Conservation (phyloP, 345 rosid species). For the Populus tremula region DNA sequence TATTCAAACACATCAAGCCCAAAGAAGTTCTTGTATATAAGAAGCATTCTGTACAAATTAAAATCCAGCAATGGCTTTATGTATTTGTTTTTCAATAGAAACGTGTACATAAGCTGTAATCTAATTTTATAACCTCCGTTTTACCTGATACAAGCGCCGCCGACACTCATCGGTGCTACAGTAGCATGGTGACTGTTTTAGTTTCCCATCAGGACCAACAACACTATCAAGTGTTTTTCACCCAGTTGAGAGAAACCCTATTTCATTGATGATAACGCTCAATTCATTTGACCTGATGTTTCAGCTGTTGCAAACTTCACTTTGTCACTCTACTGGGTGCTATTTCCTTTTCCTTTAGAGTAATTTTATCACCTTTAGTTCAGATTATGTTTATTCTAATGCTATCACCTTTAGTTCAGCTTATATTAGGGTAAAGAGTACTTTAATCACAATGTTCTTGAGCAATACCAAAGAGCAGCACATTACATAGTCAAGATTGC, state of each 20-base stretch:
- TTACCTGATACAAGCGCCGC: constrained; percentile 16
- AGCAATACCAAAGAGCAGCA: background rate
- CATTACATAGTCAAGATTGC: background rate
- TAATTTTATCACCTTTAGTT: too few relatives aligned
- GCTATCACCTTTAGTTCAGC: background rate
- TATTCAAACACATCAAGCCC: background rate
- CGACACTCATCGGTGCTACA: constrained; percentile 26
- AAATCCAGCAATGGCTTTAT: background rate
- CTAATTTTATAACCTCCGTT: background rate
- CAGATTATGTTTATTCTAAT: too few relatives aligned
- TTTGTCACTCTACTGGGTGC: background rate
- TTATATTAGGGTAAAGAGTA: too few relatives aligned
- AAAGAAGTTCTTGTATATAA: too few relatives aligned
- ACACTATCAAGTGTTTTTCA: constrained; percentile 19
- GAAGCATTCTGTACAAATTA: background rate
- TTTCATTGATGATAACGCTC: background rate
- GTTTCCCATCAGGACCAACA: constrained; percentile 19
- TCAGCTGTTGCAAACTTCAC: background rate
- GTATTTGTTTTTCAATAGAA: background rate
- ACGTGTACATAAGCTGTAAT: background rate
- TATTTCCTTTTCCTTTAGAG: background rate
- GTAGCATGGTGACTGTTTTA: constrained; percentile 16
- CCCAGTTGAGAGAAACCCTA: background rate
- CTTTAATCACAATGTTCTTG: background rate
- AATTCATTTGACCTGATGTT: background rate